Base-by-base conservation (phyloP, 495 filamentous ascomycete species). In the Glonium stellatum region DNA sequence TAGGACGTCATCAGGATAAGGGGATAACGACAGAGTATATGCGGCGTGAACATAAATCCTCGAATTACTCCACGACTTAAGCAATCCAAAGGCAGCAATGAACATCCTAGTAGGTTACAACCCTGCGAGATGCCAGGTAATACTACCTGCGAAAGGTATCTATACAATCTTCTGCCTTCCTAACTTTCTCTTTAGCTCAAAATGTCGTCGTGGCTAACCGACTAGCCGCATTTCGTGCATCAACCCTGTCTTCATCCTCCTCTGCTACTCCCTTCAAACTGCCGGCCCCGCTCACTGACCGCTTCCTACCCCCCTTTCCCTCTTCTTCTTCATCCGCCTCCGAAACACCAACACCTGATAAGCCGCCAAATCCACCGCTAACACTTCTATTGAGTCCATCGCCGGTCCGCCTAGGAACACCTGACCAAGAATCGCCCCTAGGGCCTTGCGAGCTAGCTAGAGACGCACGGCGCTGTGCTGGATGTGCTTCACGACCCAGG, bases 371-470 rank as follows among this genome's bases (percentile, higher is more conserved):
- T 66, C 83, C 86, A 37, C 88, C 87, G 67, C 85, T 89, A 62
- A 90, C 80, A 70, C 85, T 88, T 62, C 92, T 79, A 59, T 82
- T 85, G 54, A 89, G 71, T n/a, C 81, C 86, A 67, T 91, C 89
- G 18, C 80, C 85, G 67, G 80, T 79, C 62, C 91, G 80, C 61
- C 93, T 82, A 19, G 90, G 89, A 34, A 96, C 89, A 35, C 95
- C 95, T 67, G 90, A 95, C 93, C 93, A 98, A 9, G 95, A 87
- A 71, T 98, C 93, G 5, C 95, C 93, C 74, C 91, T 90, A 13
- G 93, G 92, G 1, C 95, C 95, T 72, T 98, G 93, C 67, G 87
- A 91, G 5, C 87, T 86, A 3, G 86, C 84, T 46, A 95, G 70
- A 69, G 88, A 96, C 21, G 87, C 69, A 52, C 92, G 83, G 49